Conservation (phyloP, 1,284 basidiomycete species). For the Laetiporus sulphureus region DNA sequence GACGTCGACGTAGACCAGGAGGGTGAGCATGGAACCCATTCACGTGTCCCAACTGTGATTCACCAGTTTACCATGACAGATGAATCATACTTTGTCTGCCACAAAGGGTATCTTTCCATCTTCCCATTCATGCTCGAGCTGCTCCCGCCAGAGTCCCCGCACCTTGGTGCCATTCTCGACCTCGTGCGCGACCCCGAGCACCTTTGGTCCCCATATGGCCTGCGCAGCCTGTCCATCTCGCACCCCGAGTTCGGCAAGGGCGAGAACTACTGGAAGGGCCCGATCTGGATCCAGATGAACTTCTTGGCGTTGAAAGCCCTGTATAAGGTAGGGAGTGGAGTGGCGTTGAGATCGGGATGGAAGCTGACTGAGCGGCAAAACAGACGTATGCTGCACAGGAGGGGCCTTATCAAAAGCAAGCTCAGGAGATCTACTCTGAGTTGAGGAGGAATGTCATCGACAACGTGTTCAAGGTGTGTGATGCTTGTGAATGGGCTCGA, state of each 20-base stretch:
- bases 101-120: conserved; percentile 88
- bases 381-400: conserved; percentile 73
- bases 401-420: conserved; percentile 76
- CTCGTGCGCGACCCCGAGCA: conserved; percentile 74
- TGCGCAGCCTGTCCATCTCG: conserved; percentile 79
- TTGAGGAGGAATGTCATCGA: conserved; percentile 78
- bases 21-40: conserved; percentile 54
- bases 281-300: conserved; percentile 97
- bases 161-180: conserved; percentile 75
- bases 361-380: neutral
- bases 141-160: conserved; percentile 68
- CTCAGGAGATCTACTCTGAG: conserved; percentile 73
- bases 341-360: neutral
- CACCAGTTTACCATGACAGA: conserved; percentile 38
- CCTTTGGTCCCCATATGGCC: conserved; percentile 87
- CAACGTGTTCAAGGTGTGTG: conserved; percentile 75
- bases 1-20: conserved; percentile 82
- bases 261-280: conserved; percentile 96
- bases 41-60: too few species aligned
- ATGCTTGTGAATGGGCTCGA: neutral
- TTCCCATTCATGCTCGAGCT: conserved; percentile 88
- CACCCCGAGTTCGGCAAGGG: conserved; percentile 87
- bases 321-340: conserved; percentile 64
- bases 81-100: conserved; percentile 85
- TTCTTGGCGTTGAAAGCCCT: conserved; percentile 79